Conservation (phyloP, 192 early-diverging fungal genomes). For the Podila horticola region DNA sequence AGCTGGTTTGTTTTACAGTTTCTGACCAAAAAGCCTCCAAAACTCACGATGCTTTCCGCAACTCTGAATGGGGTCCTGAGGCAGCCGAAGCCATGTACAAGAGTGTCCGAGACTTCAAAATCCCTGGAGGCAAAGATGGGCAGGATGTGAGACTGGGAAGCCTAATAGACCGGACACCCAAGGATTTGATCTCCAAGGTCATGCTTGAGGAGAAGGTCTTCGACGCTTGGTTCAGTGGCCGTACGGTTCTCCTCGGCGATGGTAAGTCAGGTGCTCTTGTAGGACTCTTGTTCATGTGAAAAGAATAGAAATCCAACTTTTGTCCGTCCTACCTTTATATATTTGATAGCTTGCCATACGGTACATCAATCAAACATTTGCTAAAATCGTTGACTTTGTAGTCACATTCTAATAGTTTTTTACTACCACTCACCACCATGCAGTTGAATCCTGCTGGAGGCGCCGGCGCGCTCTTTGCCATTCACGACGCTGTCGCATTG, state of each 20-base stretch:
- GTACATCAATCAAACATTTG: background rate
- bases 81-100: background rate
- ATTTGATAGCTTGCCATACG: conserved; percentile 1
- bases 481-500: conserved; percentile 8
- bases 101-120: background rate
- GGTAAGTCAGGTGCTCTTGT: background rate
- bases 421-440: background rate
- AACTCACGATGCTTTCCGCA: too few species aligned
- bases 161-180: background rate
- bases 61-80: too few species aligned
- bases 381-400: background rate
- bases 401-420: too few species aligned
- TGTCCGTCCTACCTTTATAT: background rate
- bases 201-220: too few species aligned
- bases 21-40: too few species aligned
- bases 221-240: background rate
- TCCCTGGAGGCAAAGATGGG: background rate
- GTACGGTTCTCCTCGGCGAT: conserved; percentile 3
- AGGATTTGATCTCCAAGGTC: background rate
- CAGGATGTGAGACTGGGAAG: background rate
- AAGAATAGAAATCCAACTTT: background rate
- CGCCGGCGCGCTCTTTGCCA: background rate
- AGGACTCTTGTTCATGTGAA: background rate
- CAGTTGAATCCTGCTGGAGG: background rate
- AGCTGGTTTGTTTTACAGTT: too few species aligned